Evolutionary conservation across 257 asterid species (phyloP), one percentile per base, ranked within the genome.

Genomic region (Solanum ahanhuiri): DNA sequence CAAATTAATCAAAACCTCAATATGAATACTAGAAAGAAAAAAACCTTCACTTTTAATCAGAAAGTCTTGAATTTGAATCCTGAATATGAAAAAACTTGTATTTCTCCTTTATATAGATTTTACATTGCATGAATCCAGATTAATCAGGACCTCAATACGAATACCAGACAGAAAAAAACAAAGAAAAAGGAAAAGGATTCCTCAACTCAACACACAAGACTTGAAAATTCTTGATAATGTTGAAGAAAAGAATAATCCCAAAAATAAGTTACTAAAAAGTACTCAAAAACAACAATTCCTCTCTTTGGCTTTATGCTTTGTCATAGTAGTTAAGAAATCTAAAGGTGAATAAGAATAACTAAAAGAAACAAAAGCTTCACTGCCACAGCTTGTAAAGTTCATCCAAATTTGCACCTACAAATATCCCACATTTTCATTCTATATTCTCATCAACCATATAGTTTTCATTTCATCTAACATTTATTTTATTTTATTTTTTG

Each of bases 221-320:
- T 90, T 25, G 69, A 60, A 84, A 87, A 89, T 92, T 86, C 92
- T 83, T 88, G 91, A 72, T 51, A 76, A 71, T 85, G 82, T 85
- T 90, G 87, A 95, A 93, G 98, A 88, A 90, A 94, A 95, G 98
- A 81, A 95, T 92, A 90, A 87, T 87, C 82, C 30, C 76, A 28
- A 18, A 54, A 70, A 60, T 63, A 86, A 67, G 86, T 35, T 33
- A 88, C 87, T 85, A 87, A 91, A 90, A 91, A 89, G 90, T 63
- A 25, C 86, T 39, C 28, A 83, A 83, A 54, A 87, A 60, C 85
- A 86, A 75, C 18, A 71, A 18, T 54, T 35, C 83, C 58, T 67
- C 34, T 71, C 82, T 41, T 58, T 67, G 81, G 86, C 75, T 83
- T 77, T 93, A 93, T 93, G 90, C 94, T 91, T 91, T 89, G 93